phyloP scores from a whole-genome alignment of 495 filamentous ascomycete species.

The Pyrenula massariospora region DNA sequence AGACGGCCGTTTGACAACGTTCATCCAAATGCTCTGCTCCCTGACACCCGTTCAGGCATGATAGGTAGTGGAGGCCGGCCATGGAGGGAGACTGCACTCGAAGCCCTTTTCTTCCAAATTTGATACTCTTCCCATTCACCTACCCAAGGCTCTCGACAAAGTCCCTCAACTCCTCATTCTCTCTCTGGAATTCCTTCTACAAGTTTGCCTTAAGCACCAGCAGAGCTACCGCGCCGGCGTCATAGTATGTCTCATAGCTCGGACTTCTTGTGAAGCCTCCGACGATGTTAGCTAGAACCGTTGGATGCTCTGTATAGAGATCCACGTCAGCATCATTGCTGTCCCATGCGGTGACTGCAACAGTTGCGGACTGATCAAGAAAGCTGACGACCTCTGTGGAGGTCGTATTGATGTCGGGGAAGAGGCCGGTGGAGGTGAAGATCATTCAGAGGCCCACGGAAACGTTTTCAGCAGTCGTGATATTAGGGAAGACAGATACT shows the following conservation, averaged over 20 bases:
- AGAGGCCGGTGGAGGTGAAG: conserved; percentile 13
- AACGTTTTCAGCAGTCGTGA: conserved; percentile 11
- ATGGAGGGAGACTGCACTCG: no score
- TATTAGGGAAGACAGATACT: conserved; percentile 7
- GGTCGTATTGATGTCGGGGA: conserved; percentile 13
- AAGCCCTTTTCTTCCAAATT: no score
- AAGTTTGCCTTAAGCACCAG: conserved; percentile 7
- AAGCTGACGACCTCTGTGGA: conserved; percentile 14
- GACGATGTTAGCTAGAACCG: conserved; percentile 7
- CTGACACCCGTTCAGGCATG: no score
- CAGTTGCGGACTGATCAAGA: conserved; percentile 2
- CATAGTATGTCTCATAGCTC: conserved; percentile 19
- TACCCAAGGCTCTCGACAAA: conserved; percentile 9
- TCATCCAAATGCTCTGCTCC: no score
- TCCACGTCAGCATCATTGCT: conserved; percentile 2
- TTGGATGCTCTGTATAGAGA: conserved; percentile 12
- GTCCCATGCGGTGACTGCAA: conserved; percentile 1
- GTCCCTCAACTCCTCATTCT: conserved; percentile 11
- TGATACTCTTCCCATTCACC: no score
- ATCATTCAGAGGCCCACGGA: conserved; percentile 15
- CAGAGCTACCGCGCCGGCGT: conserved; percentile 5
- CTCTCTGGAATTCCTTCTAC: conserved; percentile 7
- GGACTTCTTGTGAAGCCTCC: conserved; percentile 10
- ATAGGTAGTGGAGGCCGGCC: no score
- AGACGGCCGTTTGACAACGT: no score